phyloP scores from a whole-genome alignment of 1,284 basidiomycete species.

The Microbotryomycetes sp. region DNA sequence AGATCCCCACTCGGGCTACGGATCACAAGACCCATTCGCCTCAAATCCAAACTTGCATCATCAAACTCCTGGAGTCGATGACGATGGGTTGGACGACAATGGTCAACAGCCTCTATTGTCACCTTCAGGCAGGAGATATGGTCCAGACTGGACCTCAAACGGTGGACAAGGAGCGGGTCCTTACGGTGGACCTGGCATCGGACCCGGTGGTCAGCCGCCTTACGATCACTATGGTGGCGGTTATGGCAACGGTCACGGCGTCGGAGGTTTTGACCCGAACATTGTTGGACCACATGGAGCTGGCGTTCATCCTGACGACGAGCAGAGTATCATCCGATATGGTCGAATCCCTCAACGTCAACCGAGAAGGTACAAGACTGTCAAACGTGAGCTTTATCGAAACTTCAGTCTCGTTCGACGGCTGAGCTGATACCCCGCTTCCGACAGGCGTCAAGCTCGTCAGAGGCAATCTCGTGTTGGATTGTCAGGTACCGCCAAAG shows the following conservation, averaged over 20 bases:
- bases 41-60: conserved; percentile 1
- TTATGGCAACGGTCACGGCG: background rate
- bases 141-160: background rate
- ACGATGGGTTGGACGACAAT: conserved; percentile 15
- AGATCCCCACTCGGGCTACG: background rate
- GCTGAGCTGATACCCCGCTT: conserved; percentile 1
- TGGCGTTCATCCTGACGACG: conserved; percentile 25
- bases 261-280: conserved; percentile 29
- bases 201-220: conserved; percentile 15
- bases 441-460: conserved; percentile 54
- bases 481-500: conserved; percentile 76
- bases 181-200: conserved; percentile 5
- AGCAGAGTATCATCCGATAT: conserved; percentile 51
- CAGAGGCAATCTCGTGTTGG: conserved; percentile 83
- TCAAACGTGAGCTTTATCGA: conserved; percentile 58
- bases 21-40: conserved; percentile 2
- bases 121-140: background rate
- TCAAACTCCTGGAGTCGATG: background rate
- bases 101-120: conserved; percentile 13
- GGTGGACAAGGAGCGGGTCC: conserved; percentile 7
- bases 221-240: background rate
- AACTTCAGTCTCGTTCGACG: background rate
- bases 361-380: conserved; percentile 78
- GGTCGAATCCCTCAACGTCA: conserved; percentile 80
- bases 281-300: conserved; percentile 4